Evolutionary conservation across 2,329 filamentous ascomycete genomes (phyloP).

Genomic region (Beauveria medogensis): DNA sequence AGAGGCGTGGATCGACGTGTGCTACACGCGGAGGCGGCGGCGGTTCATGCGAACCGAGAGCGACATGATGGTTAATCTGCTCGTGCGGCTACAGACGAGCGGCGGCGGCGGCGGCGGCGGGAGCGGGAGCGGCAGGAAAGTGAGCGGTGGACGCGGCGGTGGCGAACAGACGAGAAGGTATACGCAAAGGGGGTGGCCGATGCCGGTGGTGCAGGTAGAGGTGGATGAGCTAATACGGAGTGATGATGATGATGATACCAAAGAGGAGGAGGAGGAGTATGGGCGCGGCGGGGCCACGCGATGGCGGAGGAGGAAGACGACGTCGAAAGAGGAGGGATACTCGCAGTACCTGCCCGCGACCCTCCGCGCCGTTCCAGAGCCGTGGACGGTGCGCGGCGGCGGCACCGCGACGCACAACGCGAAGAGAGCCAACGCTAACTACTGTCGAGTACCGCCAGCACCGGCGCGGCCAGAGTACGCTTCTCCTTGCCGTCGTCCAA

Average conservation of each 20-base stretch:
- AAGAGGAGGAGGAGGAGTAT: neutral
- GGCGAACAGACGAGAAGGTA: neutral
- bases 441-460: no score
- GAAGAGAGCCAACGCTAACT: no score
- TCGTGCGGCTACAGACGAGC: neutral
- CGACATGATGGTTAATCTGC: neutral
- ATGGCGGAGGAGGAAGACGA: neutral
- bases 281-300: neutral
- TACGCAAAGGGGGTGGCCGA: neutral
- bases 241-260: neutral
- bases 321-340: neutral
- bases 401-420: no score
- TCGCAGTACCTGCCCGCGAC: neutral
- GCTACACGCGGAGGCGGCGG: neutral
- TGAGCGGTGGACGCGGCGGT: neutral
- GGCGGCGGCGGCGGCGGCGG: no score
- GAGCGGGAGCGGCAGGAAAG: neutral
- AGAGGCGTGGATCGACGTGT: conserved; percentile 24
- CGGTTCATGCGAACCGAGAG: neutral
- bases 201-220: neutral
- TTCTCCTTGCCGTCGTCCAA: neutral
- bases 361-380: neutral
- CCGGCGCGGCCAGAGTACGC: no score
- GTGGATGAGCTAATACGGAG: neutral
- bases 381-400: no score